Evolutionary conservation across 495 filamentous ascomycete genomes (phyloP).

Genomic region (Xylaria flabelliformis): DNA sequence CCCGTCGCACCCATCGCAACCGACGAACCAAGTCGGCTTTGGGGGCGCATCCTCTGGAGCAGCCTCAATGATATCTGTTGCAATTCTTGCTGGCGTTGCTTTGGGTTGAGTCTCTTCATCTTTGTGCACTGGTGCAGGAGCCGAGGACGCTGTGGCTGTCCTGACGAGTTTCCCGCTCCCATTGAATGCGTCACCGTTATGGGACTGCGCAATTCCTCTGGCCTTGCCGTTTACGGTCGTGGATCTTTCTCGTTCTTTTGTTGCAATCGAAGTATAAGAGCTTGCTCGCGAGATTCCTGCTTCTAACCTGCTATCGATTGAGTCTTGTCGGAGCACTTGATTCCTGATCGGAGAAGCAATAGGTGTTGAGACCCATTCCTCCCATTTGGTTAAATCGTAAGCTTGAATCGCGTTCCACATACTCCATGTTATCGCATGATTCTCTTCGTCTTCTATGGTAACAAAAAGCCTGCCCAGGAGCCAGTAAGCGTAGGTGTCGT

Average conservation of each 20-base stretch:
- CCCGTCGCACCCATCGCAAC: conserved; percentile 35
- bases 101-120: not conserved
- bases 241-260: not conserved
- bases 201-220: not conserved
- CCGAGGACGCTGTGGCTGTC: conserved; percentile 9
- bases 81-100: not conserved
- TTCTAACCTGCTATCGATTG: not conserved
- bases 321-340: not conserved
- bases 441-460: conserved; percentile 37
- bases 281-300: not conserved
- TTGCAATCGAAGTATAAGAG: not conserved
- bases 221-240: not conserved
- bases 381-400: conserved; percentile 35
- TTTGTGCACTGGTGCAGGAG: not conserved
- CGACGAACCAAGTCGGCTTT: conserved; percentile 32
- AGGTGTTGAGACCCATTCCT: conserved; percentile 44
- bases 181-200: not conserved
- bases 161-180: conserved; percentile 8
- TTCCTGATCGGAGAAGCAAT: conserved; percentile 30
- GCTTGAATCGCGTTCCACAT: conserved; percentile 35
- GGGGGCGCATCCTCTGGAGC: conserved; percentile 11
- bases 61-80: conserved; percentile 3
- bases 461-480: conserved; percentile 39
- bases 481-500: conserved; percentile 49
- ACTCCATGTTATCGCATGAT: conserved; percentile 33